Percentiles rank a stretch among this genome's conserved stretches.
Evolutionary conservation across 352 stramenopile species (phyloP).

Genomic region (Pythium volutum): DNA sequence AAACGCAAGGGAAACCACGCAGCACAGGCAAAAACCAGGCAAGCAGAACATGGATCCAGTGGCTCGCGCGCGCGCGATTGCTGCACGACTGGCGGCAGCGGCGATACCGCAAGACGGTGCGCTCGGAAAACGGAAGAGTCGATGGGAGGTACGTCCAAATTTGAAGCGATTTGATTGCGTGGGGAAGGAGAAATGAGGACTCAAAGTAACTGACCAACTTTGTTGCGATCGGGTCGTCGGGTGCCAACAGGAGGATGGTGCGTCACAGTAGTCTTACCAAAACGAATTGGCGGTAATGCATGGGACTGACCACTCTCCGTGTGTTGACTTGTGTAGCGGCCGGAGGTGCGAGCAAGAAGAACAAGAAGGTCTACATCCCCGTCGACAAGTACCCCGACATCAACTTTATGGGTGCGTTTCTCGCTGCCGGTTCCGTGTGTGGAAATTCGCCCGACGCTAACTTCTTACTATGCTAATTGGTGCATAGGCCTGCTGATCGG

Average conservation of each 20-base stretch:
- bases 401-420: conserved; percentile 86
- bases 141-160: conserved; percentile 65
- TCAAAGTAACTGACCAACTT: conserved; percentile 6
- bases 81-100: conserved; percentile 64
- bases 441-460: not conserved
- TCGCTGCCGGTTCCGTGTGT: not conserved
- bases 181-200: not conserved
- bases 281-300: not conserved
- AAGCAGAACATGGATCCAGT: conserved; percentile 59
- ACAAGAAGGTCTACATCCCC: conserved; percentile 91
- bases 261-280: not conserved
- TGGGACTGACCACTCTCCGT: not conserved
- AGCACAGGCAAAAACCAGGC: conserved; percentile 27
- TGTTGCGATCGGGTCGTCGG: not conserved
- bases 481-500: conserved; percentile 78
- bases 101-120: conserved; percentile 61
- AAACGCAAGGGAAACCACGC: conserved; percentile 5
- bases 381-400: conserved; percentile 91
- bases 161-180: not conserved
- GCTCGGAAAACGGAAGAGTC: conserved; percentile 82
- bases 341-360: conserved; percentile 54
- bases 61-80: conserved; percentile 77
- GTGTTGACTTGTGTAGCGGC: conserved; percentile 1
- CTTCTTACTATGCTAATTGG: not conserved
- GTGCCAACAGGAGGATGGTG: conserved; percentile 43